These are phyloP conservation scores for Venturia aucupariae DNA, from an alignment of 2,329 filamentous ascomycete genomes.

Conservation along the genomic window DNA sequence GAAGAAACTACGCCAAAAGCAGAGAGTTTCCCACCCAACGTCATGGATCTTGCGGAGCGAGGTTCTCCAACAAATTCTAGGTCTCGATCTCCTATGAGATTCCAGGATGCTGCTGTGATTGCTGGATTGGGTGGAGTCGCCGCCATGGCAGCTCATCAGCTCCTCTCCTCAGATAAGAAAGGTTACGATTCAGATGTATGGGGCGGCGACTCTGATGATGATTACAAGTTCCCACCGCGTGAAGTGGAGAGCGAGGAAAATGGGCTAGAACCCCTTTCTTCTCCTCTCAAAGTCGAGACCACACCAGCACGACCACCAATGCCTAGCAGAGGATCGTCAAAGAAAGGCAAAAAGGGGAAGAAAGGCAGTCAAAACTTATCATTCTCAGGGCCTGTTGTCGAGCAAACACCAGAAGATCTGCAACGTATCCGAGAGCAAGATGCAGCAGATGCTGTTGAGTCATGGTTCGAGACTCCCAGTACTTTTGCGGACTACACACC, in stretches of 20 bases:
- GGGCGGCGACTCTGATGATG: constrained; percentile 4
- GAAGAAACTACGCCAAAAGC: constrained; percentile 62
- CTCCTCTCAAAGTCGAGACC: constrained; percentile 16
- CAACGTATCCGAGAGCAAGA: constrained; percentile 9
- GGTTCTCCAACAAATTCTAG: not conserved
- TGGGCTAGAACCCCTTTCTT: not conserved
- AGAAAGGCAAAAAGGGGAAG: constrained; percentile 23
- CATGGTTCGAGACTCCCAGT: constrained; percentile 6
- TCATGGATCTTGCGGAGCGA: constrained; percentile 2
- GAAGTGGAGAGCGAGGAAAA: not conserved
- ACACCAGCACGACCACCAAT: constrained; percentile 17
- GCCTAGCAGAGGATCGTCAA: constrained; percentile 21
- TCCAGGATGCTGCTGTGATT: constrained; percentile 8
- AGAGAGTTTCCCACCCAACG: constrained; percentile 21
- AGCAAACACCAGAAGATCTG: constrained; percentile 1
- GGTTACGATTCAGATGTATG: not conserved
- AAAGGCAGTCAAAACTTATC: not conserved
- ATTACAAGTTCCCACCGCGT: not conserved
- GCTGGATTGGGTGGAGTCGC: constrained; percentile 12
- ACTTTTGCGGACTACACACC: constrained; percentile 17
- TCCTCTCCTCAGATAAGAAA: constrained; percentile 9
- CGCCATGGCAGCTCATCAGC: constrained; percentile 12
- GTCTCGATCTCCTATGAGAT: not conserved
- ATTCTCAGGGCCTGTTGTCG: not conserved
- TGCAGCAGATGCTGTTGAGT: constrained; percentile 10